These are phyloP conservation scores for Claviceps paspali DNA, from an alignment of 2,329 filamentous ascomycete genomes.

Conservation along the genomic window DNA sequence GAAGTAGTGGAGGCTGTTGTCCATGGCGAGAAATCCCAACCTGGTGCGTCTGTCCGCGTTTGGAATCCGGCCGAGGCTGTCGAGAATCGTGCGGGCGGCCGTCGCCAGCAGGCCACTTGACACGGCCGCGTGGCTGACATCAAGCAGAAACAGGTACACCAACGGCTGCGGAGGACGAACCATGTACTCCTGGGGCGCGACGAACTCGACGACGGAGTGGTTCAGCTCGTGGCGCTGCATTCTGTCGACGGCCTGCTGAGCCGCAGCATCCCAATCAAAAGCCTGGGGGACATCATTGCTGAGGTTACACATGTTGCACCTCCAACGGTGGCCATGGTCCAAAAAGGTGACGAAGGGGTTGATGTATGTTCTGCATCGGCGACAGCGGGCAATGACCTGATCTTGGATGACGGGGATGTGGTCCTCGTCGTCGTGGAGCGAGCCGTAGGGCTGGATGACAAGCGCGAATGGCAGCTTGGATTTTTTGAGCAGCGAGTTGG, in stretches of 20 bases:
- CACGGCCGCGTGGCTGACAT: slow-evolving; percentile 82
- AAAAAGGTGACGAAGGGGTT: slow-evolving; percentile 95
- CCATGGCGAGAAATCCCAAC: slow-evolving; percentile 88
- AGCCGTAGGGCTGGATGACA: slow-evolving; percentile 87
- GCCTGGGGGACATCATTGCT: slow-evolving; percentile 98
- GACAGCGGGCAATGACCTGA: slow-evolving; percentile 91
- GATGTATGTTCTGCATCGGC: slow-evolving; percentile 92
- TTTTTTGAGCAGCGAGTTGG: slow-evolving; percentile 86
- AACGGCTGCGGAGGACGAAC: slow-evolving; percentile 89
- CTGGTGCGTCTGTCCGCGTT: slow-evolving; percentile 88
- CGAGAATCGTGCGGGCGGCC: slow-evolving; percentile 80
- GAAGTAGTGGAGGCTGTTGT: slow-evolving; percentile 92
- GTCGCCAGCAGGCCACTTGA: slow-evolving; percentile 86
- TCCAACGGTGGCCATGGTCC: slow-evolving; percentile 93
- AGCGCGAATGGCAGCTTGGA: slow-evolving; percentile 90
- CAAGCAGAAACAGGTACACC: slow-evolving; percentile 89
- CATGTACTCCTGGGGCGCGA: slow-evolving; percentile 99
- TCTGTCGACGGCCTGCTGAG: slow-evolving; percentile 81
- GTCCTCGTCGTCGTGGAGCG: slow-evolving; percentile 86
- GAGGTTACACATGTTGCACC: slow-evolving; percentile 98
- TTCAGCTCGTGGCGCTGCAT: slow-evolving; percentile 91
- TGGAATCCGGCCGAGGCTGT: slow-evolving; percentile 93
- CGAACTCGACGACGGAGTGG: slow-evolving; percentile 91
- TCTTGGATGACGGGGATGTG: slow-evolving; percentile 84
- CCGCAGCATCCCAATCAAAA: slow-evolving; percentile 91